Conservation (phyloP, 768 basidiomycete species). For the Rhizopogon vinicolor region DNA sequence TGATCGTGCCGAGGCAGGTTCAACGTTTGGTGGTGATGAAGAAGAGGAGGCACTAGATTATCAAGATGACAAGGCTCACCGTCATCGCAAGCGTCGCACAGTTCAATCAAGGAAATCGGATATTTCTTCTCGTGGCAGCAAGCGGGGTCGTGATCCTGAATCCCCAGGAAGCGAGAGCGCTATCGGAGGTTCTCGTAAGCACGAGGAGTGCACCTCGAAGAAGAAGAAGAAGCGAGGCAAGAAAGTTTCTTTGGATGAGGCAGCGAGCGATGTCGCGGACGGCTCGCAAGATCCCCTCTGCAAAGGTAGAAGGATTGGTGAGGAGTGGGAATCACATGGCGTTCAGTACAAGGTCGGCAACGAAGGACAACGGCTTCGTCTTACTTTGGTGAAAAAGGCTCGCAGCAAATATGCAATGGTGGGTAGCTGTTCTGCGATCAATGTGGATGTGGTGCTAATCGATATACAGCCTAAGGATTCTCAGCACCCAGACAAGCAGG, state of each 20-base stretch:
- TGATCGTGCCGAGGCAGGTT: conserved; percentile 69
- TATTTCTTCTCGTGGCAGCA: conserved; percentile 47
- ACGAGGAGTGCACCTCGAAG: conserved; percentile 8
- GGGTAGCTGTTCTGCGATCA: conserved; percentile 14
- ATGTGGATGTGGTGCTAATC: not conserved
- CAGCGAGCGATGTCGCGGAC: conserved; percentile 38
- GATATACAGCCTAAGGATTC: conserved; percentile 65
- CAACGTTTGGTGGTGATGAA: conserved; percentile 61
- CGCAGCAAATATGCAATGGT: conserved; percentile 74
- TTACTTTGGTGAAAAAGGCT: conserved; percentile 66
- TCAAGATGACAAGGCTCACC: conserved; percentile 37
- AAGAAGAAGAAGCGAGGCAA: conserved; percentile 58
- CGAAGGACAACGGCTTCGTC: conserved; percentile 65
- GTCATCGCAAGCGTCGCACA: conserved; percentile 54
- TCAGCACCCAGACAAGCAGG: conserved; percentile 67
- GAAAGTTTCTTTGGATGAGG: conserved; percentile 34
- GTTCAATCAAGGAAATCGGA: conserved; percentile 52
- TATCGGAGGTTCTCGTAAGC: conserved; percentile 8
- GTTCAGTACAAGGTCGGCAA: conserved; percentile 66
- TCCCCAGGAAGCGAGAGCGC: conserved; percentile 32
- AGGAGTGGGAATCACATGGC: conserved; percentile 74
- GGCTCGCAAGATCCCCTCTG: conserved; percentile 48
- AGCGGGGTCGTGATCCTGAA: conserved; percentile 59
- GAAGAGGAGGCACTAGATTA: conserved; percentile 32
- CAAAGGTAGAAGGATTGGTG: conserved; percentile 58